These are phyloP conservation scores for Pichia sp. DNA, from an alignment of 1,139 yeast genomes.

Conservation along the genomic window DNA sequence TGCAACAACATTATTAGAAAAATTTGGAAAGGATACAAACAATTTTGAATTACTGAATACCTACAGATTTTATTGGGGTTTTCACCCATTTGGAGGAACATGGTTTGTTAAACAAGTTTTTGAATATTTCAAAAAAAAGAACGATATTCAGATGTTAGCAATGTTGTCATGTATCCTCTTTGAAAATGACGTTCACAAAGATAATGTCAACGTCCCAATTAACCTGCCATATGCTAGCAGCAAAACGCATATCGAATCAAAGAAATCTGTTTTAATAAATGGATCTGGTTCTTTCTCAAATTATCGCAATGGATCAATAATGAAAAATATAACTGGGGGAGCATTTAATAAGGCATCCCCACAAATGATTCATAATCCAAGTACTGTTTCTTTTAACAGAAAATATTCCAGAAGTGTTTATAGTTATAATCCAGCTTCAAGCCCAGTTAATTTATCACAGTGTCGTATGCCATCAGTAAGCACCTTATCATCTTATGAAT, in stretches of 20 bases:
- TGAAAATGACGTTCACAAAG: conserved; percentile 33
- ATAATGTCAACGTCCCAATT: conserved; percentile 35
- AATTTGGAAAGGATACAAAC: conserved; percentile 15
- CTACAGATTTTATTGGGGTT: conserved; percentile 59
- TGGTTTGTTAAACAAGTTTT: conserved; percentile 68
- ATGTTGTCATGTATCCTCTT: conserved; percentile 69
- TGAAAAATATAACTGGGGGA: background rate
- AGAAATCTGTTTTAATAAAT: conserved; percentile 3
- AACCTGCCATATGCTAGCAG: conserved; percentile 39
- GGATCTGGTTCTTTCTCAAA: background rate
- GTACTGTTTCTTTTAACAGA: conserved; percentile 21
- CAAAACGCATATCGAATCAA: conserved; percentile 18
- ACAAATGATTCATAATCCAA: conserved; percentile 3
- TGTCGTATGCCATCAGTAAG: conserved; percentile 20
- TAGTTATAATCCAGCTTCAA: conserved; percentile 12
- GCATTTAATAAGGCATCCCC: background rate
- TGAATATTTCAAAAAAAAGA: conserved; percentile 53
- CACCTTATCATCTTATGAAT: conserved; percentile 31
- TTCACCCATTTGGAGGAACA: conserved; percentile 73
- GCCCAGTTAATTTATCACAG: conserved; percentile 10
- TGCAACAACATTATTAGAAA: conserved; percentile 12
- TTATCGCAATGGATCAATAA: background rate
- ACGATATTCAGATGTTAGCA: conserved; percentile 85
- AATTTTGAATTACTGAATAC: conserved; percentile 14
- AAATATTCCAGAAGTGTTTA: conserved; percentile 15